phyloP scores from a whole-genome alignment of 129 eudicot species.

The Arctium lappa region DNA sequence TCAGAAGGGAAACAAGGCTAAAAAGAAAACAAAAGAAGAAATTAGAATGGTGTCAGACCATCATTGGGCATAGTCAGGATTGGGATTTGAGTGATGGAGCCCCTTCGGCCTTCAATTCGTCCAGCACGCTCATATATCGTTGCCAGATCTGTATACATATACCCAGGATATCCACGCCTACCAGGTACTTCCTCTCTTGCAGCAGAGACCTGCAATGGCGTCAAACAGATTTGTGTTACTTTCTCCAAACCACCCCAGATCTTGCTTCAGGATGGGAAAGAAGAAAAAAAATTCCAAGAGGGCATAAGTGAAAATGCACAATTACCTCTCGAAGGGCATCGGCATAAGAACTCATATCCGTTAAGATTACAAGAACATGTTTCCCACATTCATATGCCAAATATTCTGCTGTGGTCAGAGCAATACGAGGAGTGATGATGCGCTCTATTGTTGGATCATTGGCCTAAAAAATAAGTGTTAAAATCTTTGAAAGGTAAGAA shows the following conservation, averaged over 20 bases:
- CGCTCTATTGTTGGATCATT: slow-evolving; percentile 99
- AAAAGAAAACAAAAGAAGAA: background rate
- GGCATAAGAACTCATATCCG: slow-evolving; percentile 99
- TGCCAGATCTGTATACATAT: slow-evolving; percentile 98
- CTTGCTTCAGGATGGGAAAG: no score
- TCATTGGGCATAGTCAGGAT: slow-evolving; percentile 97
- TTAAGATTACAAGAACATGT: slow-evolving; percentile 95
- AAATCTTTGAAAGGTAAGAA: background rate
- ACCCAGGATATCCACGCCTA: slow-evolving; percentile 99
- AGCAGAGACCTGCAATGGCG: slow-evolving; percentile 73
- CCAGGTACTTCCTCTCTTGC: slow-evolving; percentile 99
- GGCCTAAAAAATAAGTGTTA: slow-evolving; percentile 45
- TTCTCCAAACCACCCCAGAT: no score
- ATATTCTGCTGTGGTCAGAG: slow-evolving; percentile 97
- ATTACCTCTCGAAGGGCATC: slow-evolving; percentile 99
- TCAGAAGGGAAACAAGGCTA: no score
- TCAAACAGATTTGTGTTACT: background rate
- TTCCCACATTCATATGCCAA: slow-evolving; percentile 99
- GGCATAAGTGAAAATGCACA: no score
- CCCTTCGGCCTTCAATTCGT: slow-evolving; percentile 93
- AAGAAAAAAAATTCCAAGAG: no score
- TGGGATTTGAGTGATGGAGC: slow-evolving; percentile 96
- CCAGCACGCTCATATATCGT: slow-evolving; percentile 99
- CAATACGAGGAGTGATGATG: slow-evolving; percentile 96
- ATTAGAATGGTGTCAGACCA: slow-evolving; percentile 37